Evolutionary conservation across 2,329 filamentous ascomycete genomes (phyloP), one percentile per base, ranked within the genome.

Genomic region (Emydomyces testavorans): DNA sequence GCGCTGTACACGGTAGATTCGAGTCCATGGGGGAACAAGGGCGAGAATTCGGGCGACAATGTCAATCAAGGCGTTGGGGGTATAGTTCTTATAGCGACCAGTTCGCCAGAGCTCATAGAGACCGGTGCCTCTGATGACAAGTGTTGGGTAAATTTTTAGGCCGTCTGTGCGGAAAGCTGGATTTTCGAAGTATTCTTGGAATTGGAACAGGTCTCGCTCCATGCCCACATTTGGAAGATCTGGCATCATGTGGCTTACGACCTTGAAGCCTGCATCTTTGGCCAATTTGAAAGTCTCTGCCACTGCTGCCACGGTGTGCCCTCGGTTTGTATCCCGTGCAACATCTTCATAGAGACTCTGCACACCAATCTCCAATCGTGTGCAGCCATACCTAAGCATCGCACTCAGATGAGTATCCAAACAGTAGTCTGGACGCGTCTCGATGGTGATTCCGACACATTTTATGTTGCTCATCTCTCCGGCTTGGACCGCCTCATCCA

Each of bases 191-290:
- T 98, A 98, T 63, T 98, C 93, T 54, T 86, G 78, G 67, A 98
- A 98, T 58, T 98, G 92, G 61, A 94, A 89, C 36, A 98, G 74
- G 62, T 98, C 92, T 58, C 92, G 83, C 68, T 98, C 93, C 85
- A 96, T 94, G 49, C 92, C 92, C 2, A 98, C 92, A 59, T 98
- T 98, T 2, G 92, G 92, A 40, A 98, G 70, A 63, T 98, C 92
- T 1, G 92, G 92, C 92, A 98, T 98, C 92, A 98, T 98, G 69
- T 98, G 92, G 56, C 86, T 94, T 53, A 98, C 92, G 0, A 98
- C 92, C 66, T 98, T 98, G 76, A 94, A 98, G 0, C 92, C 92
- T 4, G 93, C 88, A 65, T 98, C 93, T 67, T 98, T 98, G 54
- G 92, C 81, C n/a, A 95, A 74, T 56, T 85, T 93, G 64, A 98